Conservation (phyloP, 106 monocot species). For the Dendrobium huoshanense region DNA sequence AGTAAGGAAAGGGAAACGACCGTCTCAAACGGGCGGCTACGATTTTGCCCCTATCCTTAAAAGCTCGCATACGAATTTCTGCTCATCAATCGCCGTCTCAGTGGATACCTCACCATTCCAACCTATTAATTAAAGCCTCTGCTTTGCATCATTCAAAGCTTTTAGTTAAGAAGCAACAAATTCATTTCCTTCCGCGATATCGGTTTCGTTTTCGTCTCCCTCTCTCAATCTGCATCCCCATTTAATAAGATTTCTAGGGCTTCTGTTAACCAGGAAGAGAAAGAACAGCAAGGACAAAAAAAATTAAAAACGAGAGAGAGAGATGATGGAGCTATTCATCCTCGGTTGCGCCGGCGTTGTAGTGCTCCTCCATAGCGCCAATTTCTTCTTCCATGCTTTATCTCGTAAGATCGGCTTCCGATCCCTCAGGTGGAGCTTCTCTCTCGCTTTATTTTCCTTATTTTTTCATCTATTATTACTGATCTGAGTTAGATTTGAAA, state of each 20-base stretch:
- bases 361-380: constrained; percentile 37
- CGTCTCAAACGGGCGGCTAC: background rate
- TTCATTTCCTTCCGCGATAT: too few relatives aligned
- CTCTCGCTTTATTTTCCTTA: too few relatives aligned
- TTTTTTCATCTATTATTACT: background rate
- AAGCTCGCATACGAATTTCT: background rate
- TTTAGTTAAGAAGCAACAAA: too few relatives aligned
- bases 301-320: too few relatives aligned
- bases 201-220: too few relatives aligned
- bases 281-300: too few relatives aligned
- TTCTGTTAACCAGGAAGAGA: background rate
- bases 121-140: background rate
- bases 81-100: background rate
- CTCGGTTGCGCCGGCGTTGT: constrained; percentile 37
- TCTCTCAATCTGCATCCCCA: background rate
- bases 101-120: background rate
- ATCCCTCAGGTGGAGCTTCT: constrained; percentile 19
- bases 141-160: background rate
- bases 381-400: constrained; percentile 29
- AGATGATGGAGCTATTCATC: constrained; percentile 32
- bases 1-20: background rate
- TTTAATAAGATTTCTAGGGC: background rate
- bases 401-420: constrained; percentile 11
- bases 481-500: background rate
- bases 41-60: background rate